Evolutionary conservation across 192 early-diverging fungal genomes (phyloP).

Genomic region (Entomortierella parvispora): DNA sequence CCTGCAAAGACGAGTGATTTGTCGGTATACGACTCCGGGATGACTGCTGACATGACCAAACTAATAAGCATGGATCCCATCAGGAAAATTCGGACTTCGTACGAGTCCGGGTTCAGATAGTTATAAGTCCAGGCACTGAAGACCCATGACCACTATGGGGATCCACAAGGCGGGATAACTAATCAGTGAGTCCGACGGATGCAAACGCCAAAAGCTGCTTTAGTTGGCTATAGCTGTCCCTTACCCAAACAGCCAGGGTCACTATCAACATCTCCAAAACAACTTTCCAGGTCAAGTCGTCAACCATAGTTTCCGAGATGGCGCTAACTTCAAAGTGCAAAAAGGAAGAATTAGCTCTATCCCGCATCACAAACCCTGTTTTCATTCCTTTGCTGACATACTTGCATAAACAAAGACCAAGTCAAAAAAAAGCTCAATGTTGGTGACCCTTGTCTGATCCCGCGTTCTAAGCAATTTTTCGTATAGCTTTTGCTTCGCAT

Average conservation of each 20-base stretch:
- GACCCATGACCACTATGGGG: too few species aligned
- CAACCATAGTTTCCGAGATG: constrained; percentile 35
- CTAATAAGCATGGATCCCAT: constrained; percentile 21
- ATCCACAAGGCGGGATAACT: too few species aligned
- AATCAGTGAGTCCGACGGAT: not conserved
- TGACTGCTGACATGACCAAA: constrained; percentile 33
- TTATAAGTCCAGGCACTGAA: too few species aligned
- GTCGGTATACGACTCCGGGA: constrained; percentile 6
- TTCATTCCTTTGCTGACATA: constrained; percentile 1
- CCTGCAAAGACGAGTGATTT: constrained; percentile 23
- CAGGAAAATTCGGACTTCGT: constrained; percentile 26
- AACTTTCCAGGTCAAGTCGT: constrained; percentile 22
- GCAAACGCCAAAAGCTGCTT: too few species aligned
- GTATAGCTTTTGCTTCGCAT: not conserved
- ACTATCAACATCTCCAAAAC: constrained; percentile 30
- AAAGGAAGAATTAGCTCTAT: not conserved
- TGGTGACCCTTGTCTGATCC: constrained; percentile 21
- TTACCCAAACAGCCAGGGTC: constrained; percentile 43
- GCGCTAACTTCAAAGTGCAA: constrained; percentile 16
- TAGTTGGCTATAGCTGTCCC: not conserved
- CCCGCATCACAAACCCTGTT: too few species aligned
- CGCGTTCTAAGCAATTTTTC: constrained; percentile 18
- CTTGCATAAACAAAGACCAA: constrained; percentile 46
- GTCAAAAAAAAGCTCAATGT: constrained; percentile 42
- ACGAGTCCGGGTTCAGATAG: constrained; percentile 40